Percentiles rank a stretch among this genome's conserved stretches.
Evolutionary conservation across 371 early-diverging fungal genomes (phyloP).

Genomic region (Apophysomyces sp.): DNA sequence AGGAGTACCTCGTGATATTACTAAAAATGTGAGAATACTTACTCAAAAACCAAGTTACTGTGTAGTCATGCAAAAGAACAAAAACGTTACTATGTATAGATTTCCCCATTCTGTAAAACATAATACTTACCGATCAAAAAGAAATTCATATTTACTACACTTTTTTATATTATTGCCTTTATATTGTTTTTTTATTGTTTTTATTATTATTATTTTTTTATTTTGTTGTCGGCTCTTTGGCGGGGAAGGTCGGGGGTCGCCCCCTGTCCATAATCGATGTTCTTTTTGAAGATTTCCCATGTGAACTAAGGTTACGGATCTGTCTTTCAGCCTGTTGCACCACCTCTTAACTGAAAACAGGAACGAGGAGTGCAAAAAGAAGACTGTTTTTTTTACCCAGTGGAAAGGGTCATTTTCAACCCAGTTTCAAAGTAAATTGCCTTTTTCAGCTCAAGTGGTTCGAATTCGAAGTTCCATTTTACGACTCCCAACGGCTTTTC

Average conservation of each 20-base stretch:
- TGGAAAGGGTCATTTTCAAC: constrained; percentile 2
- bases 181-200: background rate
- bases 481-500: background rate
- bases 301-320: background rate
- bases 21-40: background rate
- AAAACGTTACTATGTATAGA: background rate
- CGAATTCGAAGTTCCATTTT: background rate
- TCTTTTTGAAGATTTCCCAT: background rate
- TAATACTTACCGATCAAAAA: background rate
- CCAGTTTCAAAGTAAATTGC: background rate
- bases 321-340: background rate
- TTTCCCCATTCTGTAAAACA: background rate
- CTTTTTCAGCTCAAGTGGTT: background rate
- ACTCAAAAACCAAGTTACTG: background rate
- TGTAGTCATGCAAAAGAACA: background rate
- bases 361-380: background rate
- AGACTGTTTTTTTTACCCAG: background rate
- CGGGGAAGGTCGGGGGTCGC: constrained; percentile 3
- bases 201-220: background rate
- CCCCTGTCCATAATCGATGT: background rate
- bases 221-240: background rate
- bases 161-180: background rate
- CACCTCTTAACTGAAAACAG: background rate
- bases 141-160: background rate
- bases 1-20: background rate